phyloP scores from a whole-genome alignment of 345 rosid species.

The Gossypium raimondii region DNA sequence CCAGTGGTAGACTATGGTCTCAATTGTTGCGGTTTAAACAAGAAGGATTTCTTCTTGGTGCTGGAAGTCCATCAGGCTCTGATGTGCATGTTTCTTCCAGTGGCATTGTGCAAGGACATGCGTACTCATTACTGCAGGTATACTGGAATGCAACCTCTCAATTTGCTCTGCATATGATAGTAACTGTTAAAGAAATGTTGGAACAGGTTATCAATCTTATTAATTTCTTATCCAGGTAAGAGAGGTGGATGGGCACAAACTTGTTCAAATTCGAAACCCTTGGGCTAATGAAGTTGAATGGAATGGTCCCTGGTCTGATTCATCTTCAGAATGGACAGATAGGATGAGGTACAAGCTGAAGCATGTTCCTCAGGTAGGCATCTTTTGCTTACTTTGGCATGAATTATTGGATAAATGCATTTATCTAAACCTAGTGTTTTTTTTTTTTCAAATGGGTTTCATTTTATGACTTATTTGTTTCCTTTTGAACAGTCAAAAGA shows the following conservation, averaged over 20 bases:
- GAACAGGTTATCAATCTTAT: neutral
- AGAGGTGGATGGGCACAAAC: conserved; percentile 98
- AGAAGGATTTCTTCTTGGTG: conserved; percentile 98
- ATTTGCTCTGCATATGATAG: neutral
- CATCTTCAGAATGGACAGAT: conserved; percentile 94
- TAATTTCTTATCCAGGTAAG: conserved; percentile 55
- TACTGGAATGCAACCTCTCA: conserved; percentile 15
- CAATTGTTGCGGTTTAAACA: conserved; percentile 94
- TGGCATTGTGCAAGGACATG: conserved; percentile 99
- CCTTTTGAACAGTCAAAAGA: conserved; percentile 76
- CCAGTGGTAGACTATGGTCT: conserved; percentile 99
- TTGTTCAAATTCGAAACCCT: conserved; percentile 96
- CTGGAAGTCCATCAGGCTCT: conserved; percentile 99
- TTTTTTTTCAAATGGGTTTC: neutral
- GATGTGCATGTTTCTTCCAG: conserved; percentile 98
- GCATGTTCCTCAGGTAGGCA: conserved; percentile 75
- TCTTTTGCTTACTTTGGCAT: neutral
- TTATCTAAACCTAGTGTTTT: neutral
- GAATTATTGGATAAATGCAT: conserved; percentile 6
- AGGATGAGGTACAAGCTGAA: conserved; percentile 97
- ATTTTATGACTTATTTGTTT: conserved; percentile 16
- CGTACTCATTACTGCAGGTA: conserved; percentile 96
- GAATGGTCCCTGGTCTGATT: conserved; percentile 99
- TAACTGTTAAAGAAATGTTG: conserved; percentile 2
- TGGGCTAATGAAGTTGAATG: conserved; percentile 99